phyloP scores from a whole-genome alignment of 2,329 filamentous ascomycete species.

The Endoconidiophora polonica region DNA sequence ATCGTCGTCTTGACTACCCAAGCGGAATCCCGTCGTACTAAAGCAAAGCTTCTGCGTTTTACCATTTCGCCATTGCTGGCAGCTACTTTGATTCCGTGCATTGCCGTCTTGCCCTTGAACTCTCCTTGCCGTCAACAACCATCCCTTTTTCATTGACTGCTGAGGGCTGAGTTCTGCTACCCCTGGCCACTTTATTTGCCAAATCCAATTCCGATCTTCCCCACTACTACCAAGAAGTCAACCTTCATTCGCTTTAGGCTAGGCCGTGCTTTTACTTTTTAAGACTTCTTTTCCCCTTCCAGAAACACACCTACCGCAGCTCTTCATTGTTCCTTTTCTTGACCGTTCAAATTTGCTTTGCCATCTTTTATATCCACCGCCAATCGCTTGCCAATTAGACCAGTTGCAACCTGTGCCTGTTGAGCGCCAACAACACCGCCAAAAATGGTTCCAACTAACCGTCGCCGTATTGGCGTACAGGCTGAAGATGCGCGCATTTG shows the following conservation, averaged over 20 bases:
- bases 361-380: slow-evolving; percentile 2
- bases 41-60: no score
- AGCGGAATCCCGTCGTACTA: no score
- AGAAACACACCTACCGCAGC: background rate
- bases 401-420: no score
- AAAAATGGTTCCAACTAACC: slow-evolving; percentile 6
- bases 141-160: background rate
- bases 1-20: no score
- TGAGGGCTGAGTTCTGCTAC: slow-evolving; percentile 3
- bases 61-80: background rate
- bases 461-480: slow-evolving; percentile 50
- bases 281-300: slow-evolving; percentile 5
- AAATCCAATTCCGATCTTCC: background rate
- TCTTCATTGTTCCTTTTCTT: background rate
- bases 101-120: background rate
- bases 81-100: background rate
- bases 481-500: slow-evolving; percentile 93
- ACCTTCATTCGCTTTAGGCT: background rate
- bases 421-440: no score
- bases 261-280: slow-evolving; percentile 1
- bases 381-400: slow-evolving; percentile 1
- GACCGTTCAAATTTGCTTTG: background rate
- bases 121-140: background rate
- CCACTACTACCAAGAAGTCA: background rate
- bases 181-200: background rate